phyloP scores from a whole-genome alignment of 257 asterid genomes.

The Solanum gandarillasii region DNA sequence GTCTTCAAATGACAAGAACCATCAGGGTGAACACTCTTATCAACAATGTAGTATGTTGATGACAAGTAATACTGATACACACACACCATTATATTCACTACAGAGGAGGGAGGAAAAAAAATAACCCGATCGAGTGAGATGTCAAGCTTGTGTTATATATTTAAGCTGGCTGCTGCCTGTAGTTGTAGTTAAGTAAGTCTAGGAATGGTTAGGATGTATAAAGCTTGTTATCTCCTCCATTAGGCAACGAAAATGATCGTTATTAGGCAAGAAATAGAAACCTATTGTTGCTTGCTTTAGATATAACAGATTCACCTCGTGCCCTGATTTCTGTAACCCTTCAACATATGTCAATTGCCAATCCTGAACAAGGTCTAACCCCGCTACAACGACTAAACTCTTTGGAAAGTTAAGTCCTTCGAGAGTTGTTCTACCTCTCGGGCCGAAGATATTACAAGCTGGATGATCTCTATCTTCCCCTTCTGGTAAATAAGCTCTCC shows the following conservation, averaged over 20 bases:
- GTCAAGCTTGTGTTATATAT: constrained; percentile 9
- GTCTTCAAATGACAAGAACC: not conserved
- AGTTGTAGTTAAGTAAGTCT: not conserved
- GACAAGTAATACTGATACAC: not conserved
- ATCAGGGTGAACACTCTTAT: not conserved
- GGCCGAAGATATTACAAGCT: constrained; percentile 73
- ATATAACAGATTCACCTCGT: constrained; percentile 41
- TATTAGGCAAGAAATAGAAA: constrained; percentile 81
- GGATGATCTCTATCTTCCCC: constrained; percentile 84
- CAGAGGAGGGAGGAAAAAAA: not conserved
- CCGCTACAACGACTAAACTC: constrained; percentile 72
- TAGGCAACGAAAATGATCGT: constrained; percentile 48
- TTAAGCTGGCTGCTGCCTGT: not conserved
- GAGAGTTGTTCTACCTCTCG: constrained; percentile 27
- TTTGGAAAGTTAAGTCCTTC: constrained; percentile 40
- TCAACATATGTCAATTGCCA: constrained; percentile 72
- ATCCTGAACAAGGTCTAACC: constrained; percentile 70
- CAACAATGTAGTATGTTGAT: not conserved
- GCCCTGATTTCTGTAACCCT: constrained; percentile 41
- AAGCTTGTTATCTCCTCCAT: constrained; percentile 48
- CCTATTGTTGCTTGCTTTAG: constrained; percentile 75
- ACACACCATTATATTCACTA: constrained; percentile 3
- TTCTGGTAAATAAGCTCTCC: constrained; percentile 74
- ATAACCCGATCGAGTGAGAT: not conserved
- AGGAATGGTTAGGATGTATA: constrained; percentile 12